Evolutionary conservation across 495 filamentous ascomycete species (phyloP), one percentile per base, ranked within the genome.

Genomic region (Lepidopterella palustris): DNA sequence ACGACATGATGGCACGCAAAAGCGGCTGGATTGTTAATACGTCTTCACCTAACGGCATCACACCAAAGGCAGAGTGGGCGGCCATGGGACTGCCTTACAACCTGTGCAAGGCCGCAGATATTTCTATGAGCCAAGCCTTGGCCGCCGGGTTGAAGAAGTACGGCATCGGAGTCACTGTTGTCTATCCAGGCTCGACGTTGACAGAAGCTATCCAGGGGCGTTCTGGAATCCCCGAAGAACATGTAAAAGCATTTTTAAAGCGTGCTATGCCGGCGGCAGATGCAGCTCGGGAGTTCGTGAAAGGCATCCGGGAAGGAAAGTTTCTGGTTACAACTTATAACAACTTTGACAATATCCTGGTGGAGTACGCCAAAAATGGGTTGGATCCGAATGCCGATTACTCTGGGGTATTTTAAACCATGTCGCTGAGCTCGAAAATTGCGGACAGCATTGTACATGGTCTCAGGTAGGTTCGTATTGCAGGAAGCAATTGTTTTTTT

Each of bases 11-110:
- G 9, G 45, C n/a, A 24, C 45, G 45, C 15, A 24, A 49, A 24
- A 49, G 45, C 23, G 45, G 45, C n/a, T 49, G 45, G 45, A 49
- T 49, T 20, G 45, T 49, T 21, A 49, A 49, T 21, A 49, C 45
- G 10, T 4, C 45, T 1, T 49, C 45, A 3, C 45, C 45, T 3
- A 49, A 49, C 45, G 45, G 45, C 3, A 49, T 49, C 21, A 49
- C 45, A 24, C 45, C 45, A 24, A 13, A 18, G 45, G 3, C 3
- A 2, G 23, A 24, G n/a, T 49, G 23, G n/a, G 45, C 45, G n/a
- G 45, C n/a, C 9, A 10, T 21, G 10, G 45, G 45, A 18, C 45
- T 49, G 45, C 45, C 45, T 24, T 49, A 49, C 45, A 49, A 49
- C 45, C 10, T 49, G 4, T 49, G 45, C 9, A 49, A 49, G 23